Base-by-base conservation (phyloP, 805 yeast genomes). In the Wickerhamiella australiensis region DNA sequence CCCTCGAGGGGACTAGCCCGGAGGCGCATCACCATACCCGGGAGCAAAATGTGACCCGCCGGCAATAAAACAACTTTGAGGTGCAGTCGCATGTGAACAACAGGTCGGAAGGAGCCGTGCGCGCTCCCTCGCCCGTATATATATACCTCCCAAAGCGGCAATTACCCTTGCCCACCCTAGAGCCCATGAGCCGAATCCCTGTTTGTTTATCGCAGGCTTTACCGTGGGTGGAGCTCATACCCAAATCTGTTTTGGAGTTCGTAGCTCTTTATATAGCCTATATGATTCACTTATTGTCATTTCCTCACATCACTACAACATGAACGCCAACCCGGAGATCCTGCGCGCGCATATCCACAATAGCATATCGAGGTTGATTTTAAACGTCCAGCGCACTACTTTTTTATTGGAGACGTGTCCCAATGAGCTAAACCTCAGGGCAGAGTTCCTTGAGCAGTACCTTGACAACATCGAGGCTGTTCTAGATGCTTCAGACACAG, bases 21-120 rank as follows among this genome's bases (percentile, higher is more conserved):
- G 40, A 51, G 46, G 7, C 48, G 47, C 51, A 51, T 45, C 2
- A 51, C 54, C 36, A 51, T 46, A 2, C 54, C 52, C 5, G 54
- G 54, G 29, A 51, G 41, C 31, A 51, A 43, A 11, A 51, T 42
- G n/a, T 51, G 50, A 13, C 47, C 37, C 20, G 40, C 41, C 6
- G 54, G 54, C 33, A 51, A 22, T 5, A 37, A 2, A 22, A 51
- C 42, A 3, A 38, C 42, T 8, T 47, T 45, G 1, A 41, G 21
- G 12, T 43, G 33, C 11, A 51, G 26, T 15, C 17, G 47, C 47
- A 45, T 45, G 17, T n/a, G 15, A 41, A 6, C 20, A 5, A 29
- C 9, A 29, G 7, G 13, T 29, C 13, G 5, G 27, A 8, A 38
- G 15, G 42, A 5, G 29, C 13, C 18, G n/a, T 23, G n/a, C n/a